A percentile compares a stretch with the other conserved stretches of the same genome.
These are phyloP conservation scores for Botrytis medusae DNA, from an alignment of 2,329 filamentous ascomycete species.

Conservation along the genomic window DNA sequence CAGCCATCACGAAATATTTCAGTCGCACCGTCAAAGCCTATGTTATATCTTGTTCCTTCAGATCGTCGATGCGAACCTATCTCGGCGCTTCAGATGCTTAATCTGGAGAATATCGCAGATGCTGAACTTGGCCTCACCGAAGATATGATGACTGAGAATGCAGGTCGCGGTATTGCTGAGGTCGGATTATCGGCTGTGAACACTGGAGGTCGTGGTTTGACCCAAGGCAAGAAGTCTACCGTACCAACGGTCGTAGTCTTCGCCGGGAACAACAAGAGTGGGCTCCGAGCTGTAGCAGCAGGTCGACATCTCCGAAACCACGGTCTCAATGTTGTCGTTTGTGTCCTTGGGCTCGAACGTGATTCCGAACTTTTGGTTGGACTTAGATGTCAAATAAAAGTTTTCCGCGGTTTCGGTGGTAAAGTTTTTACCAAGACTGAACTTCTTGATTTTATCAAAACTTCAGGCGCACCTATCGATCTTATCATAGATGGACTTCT, in stretches of 20 bases:
- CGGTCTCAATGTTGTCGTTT: constrained; percentile 76
- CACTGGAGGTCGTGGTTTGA: constrained; percentile 40
- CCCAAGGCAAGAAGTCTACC: constrained; percentile 42
- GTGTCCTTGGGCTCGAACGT: constrained; percentile 80
- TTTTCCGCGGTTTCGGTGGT: constrained; percentile 82
- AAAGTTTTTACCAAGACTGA: constrained; percentile 63
- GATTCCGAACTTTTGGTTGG: constrained; percentile 79
- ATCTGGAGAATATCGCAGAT: constrained; percentile 86
- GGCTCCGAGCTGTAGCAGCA: constrained; percentile 79
- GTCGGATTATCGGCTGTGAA: constrained; percentile 70
- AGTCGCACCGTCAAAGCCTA: constrained; percentile 33
- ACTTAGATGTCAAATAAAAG: constrained; percentile 75
- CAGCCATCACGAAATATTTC: constrained; percentile 34
- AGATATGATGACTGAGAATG: constrained; percentile 89
- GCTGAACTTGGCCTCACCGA: constrained; percentile 84
- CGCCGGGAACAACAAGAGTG: constrained; percentile 93
- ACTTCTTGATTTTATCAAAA: constrained; percentile 60
- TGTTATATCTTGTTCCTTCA: constrained; percentile 54
- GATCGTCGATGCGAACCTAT: constrained; percentile 61
- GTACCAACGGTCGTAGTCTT: constrained; percentile 62
- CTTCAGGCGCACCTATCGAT: constrained; percentile 64
- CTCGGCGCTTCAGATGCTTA: constrained; percentile 81
- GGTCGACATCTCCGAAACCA: constrained; percentile 85
- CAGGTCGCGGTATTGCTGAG: constrained; percentile 84
- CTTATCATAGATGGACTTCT: constrained; percentile 88